Evolutionary conservation across 306 rosid species (phyloP), one percentile per base, ranked within the genome.

Genomic region (Prunus fruticosa): DNA sequence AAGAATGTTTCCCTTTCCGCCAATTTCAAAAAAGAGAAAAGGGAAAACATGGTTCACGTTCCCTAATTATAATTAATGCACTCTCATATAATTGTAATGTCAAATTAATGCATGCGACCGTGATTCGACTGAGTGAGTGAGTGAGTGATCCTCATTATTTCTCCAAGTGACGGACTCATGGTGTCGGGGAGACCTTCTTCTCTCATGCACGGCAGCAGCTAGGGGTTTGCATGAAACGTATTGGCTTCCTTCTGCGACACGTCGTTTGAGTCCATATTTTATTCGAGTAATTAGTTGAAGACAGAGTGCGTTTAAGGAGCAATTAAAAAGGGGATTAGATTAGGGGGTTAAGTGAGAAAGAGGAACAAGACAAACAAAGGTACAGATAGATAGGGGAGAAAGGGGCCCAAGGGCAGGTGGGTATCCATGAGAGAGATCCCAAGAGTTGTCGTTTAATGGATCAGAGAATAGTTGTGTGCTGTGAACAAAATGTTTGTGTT

Each of bases 361-460:
- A 57, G 66, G 82, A 65, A 77, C 80, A 65, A 77, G 71, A 82
- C 78, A 78, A 73, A 78, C 49, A 82, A 56, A 2, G 74, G 73
- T 49, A 87, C 86, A 87, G 91, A 78, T 75, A 78, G 80, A 84
- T 52, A 68, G 69, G 81, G 78, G 74, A 78, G 79, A 84, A 47
- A 57, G 70, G 54, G 62, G 80, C 73, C 47, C 46, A 28, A 13
- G 53, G 52, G 76, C 32, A 49, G 82, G 84, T 53, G 75, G 80
- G 89, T 68, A 83, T 89, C 90, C 80, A 68, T 64, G 88, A 73
- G 81, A 90, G 84, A 88, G 87, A 88, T 88, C 91, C 80, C 32
- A 81, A 83, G 72, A 71, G 45, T 64, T 88, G 96, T 90, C 89
- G 89, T 84, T 72, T 79, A 70, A 75, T 20, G 77, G 50, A 25